phyloP scores from a whole-genome alignment of 345 rosid species.

The Murraya paniculata region DNA sequence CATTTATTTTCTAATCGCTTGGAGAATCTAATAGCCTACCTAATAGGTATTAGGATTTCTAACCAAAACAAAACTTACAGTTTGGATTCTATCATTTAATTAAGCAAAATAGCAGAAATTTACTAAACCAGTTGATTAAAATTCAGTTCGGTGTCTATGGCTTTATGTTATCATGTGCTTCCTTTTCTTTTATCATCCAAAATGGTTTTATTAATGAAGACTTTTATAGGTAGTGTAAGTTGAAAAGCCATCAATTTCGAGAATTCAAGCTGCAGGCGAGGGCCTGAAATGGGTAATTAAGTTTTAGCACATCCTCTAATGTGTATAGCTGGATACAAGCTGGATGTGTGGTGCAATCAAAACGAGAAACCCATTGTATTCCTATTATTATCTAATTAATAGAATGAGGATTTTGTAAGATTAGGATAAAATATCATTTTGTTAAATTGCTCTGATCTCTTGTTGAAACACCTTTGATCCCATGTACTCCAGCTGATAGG shows the following conservation, averaged over 20 bases:
- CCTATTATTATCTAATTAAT: no score
- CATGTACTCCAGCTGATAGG: not conserved
- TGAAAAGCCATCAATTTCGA: not conserved
- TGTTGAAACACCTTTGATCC: not conserved
- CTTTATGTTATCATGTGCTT: not conserved
- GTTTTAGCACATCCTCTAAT: not conserved
- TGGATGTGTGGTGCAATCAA: not conserved
- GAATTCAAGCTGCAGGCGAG: not conserved
- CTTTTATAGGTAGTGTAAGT: not conserved
- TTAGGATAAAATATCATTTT: no score
- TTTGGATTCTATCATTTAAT: not conserved
- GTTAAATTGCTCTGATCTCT: not conserved
- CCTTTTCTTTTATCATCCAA: not conserved
- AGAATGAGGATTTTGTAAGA: not conserved
- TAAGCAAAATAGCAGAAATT: not conserved
- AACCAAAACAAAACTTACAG: not conserved
- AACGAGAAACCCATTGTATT: not conserved
- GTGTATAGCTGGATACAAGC: not conserved
- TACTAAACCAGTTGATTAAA: not conserved
- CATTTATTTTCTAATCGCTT: not conserved
- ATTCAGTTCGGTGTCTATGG: not conserved
- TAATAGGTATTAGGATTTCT: not conserved
- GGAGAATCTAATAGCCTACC: not conserved
- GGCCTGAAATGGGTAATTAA: not conserved
- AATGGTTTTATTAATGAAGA: not conserved